Evolutionary conservation across 352 stramenopile species (phyloP), one percentile per base, ranked within the genome.

Genomic region (Phytophthora foliorum): DNA sequence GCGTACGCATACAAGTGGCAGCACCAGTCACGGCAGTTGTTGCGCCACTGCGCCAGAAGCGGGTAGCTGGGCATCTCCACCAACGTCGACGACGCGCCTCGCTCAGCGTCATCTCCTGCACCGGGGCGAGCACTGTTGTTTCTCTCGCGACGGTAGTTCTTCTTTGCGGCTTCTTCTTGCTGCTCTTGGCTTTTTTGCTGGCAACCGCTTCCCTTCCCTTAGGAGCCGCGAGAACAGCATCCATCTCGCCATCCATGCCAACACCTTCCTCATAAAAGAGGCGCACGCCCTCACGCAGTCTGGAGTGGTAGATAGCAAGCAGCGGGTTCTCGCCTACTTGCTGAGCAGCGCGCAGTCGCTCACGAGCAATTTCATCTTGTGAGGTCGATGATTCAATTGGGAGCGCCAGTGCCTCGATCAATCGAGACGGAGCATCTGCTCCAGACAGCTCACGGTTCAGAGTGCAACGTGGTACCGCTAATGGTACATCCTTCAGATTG

Each of bases 201-300:
- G 55, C 38, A 14, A 61, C 67, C 16, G 48, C 27, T 7, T 67
- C 65, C 29, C 60, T 57, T 1, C 27, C 27, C 14, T 72, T 81
- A 4, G 82, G 62, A 25, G 86, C 81, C 5, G 63, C 57, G 8
- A 94, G 58, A 48, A 88, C 65, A 19, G 81, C 84, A 67, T 95
- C 85, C 87, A 95, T 92, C 51, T 95, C 87, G 34, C 87, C 84
- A 38, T 84, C 64, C 75, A 92, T 86, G n/a, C 87, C 87, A 21
- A 95, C 78, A 22, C 85, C 74, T 56, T 88, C 62, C 64, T 93
- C 85, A 67, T 95, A 95, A 64, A 93, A 95, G 27, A 95, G 46
- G 4, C 84, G 85, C 4, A 95, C 59, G 22, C 87, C 87, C 59
- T 93, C 85, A 16, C 82, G 81, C 3, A 93, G 55, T 7, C 85